phyloP scores from a whole-genome alignment of 2,329 filamentous ascomycete species.

The Teratosphaeria nubilosa region DNA sequence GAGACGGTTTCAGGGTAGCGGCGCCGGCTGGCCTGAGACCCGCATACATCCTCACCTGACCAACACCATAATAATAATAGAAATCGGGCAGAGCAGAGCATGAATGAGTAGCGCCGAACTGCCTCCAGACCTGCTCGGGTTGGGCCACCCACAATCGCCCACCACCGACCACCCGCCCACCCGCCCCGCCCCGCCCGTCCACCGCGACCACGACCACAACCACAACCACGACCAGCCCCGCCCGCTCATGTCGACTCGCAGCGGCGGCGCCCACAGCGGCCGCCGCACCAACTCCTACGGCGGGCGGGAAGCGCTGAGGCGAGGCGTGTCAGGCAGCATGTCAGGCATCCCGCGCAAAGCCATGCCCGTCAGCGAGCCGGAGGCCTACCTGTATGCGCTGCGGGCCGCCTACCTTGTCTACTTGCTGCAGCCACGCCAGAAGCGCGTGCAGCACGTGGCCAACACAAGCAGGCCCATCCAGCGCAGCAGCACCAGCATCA shows the following conservation, averaged over 20 bases:
- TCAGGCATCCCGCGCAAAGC: constrained; percentile 12
- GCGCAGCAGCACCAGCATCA: constrained; percentile 61
- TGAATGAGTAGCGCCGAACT: constrained; percentile 3
- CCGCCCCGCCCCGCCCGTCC: constrained; percentile 13
- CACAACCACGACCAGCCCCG: not conserved
- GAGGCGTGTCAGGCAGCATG: constrained; percentile 26
- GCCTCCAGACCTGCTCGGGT: constrained; percentile 5
- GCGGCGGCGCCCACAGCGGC: constrained; percentile 10
- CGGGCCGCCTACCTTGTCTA: constrained; percentile 87
- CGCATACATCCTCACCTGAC: not conserved
- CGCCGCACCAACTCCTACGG: constrained; percentile 34
- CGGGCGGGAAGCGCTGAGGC: constrained; percentile 22
- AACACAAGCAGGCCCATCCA: constrained; percentile 50
- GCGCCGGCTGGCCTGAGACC: not conserved
- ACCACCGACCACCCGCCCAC: not conserved
- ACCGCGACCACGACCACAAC: constrained; percentile 18
- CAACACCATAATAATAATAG: not conserved
- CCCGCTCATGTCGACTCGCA: constrained; percentile 9
- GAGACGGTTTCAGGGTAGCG: not conserved
- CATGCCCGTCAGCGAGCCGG: constrained; percentile 44
- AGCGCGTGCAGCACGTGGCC: constrained; percentile 75
- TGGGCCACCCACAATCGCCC: constrained; percentile 4
- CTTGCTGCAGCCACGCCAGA: constrained; percentile 80
- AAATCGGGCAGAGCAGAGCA: not conserved
- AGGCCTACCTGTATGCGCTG: constrained; percentile 85